Percentiles rank a stretch among this genome's conserved stretches.
These are phyloP conservation scores for Ceratocystis destructans DNA, from an alignment of 2,329 filamentous ascomycete species.

Conservation along the genomic window DNA sequence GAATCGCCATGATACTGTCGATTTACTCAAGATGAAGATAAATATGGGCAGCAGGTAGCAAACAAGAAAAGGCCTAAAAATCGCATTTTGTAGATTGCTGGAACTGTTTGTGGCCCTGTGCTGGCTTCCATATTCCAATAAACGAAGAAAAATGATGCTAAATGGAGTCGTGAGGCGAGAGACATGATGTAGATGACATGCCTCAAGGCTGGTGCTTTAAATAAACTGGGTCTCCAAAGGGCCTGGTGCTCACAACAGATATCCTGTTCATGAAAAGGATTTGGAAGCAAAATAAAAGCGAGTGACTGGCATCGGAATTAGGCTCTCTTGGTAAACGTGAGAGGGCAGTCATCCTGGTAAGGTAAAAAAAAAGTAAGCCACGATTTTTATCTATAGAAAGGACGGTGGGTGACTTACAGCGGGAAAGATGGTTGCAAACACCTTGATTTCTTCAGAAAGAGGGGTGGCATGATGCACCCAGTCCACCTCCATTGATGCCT, in stretches of 20 bases:
- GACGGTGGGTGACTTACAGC: constrained; percentile 46
- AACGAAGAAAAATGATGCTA: no score
- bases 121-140: no score
- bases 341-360: constrained; percentile 63
- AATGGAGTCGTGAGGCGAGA: no score
- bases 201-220: no score
- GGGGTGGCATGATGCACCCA: constrained; percentile 83
- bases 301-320: neutral
- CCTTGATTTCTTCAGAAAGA: constrained; percentile 83
- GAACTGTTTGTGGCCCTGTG: neutral
- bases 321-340: constrained; percentile 48
- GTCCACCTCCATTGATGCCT: constrained; percentile 72
- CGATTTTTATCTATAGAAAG: constrained; percentile 3
- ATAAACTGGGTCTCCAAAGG: no score
- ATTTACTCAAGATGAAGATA: neutral
- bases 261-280: neutral
- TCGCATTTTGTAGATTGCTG: no score
- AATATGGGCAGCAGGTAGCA: neutral
- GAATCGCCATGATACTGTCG: neutral
- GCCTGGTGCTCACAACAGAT: no score
- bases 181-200: no score
- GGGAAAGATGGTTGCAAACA: constrained; percentile 97
- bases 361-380: constrained; percentile 22
- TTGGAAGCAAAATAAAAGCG: neutral
- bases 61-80: no score